Percentiles rank a stretch among this genome's conserved stretches.
phyloP scores from a whole-genome alignment of 2,329 filamentous ascomycete species.

The Cladosporium sp. region DNA sequence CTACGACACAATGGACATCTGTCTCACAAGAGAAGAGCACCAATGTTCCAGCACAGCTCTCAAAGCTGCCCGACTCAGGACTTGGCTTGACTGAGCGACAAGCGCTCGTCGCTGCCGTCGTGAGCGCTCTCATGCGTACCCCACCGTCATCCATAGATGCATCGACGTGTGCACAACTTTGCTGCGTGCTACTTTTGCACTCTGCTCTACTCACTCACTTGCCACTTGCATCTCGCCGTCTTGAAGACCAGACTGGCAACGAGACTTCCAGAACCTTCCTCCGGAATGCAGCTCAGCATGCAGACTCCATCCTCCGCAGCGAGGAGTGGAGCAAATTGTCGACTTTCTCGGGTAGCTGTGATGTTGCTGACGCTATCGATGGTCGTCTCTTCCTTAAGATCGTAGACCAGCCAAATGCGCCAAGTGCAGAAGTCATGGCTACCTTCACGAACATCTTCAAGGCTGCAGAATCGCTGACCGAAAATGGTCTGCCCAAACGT shows the following conservation, averaged over 20 bases:
- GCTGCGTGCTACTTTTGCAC: constrained; percentile 26
- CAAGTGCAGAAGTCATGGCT: constrained; percentile 16
- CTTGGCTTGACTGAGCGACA: constrained; percentile 25
- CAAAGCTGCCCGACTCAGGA: constrained; percentile 15
- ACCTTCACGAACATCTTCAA: constrained; percentile 22
- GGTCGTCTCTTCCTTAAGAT: constrained; percentile 44
- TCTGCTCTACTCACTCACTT: constrained; percentile 27
- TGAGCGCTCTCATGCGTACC: constrained; percentile 20
- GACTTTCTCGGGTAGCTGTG: constrained; percentile 30
- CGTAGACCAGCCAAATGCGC: constrained; percentile 3
- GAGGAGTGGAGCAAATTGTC: constrained; percentile 33
- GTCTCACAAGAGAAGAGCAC: neutral
- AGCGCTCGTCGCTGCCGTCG: constrained; percentile 22
- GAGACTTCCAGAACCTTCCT: constrained; percentile 20
- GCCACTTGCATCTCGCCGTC: constrained; percentile 27
- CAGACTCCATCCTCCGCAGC: constrained; percentile 35
- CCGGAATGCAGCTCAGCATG: constrained; percentile 34
- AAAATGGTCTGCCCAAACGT: neutral
- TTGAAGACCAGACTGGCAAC: constrained; percentile 15
- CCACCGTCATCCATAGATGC: constrained; percentile 6
- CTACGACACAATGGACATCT: constrained; percentile 2
- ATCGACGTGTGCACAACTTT: constrained; percentile 4
- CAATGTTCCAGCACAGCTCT: constrained; percentile 12
- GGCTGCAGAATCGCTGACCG: constrained; percentile 19
- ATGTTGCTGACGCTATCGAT: constrained; percentile 54